Evolutionary conservation across 345 rosid genomes (phyloP).

Genomic region (Citrus hindsii): DNA sequence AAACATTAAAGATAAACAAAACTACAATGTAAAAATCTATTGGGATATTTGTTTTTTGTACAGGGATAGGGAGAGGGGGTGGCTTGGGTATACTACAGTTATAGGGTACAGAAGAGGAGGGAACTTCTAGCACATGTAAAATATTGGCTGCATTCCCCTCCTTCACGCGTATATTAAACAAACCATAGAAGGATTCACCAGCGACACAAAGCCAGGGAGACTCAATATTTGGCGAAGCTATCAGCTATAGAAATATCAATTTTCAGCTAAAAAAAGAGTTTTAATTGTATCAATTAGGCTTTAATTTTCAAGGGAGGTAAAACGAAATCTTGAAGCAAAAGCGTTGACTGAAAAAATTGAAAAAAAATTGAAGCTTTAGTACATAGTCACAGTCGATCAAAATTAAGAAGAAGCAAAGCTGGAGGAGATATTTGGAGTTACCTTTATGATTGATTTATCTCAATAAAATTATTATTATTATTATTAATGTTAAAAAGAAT

Average conservation of each 20-base stretch:
- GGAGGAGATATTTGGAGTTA: too few relatives aligned
- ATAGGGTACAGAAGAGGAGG: slow-evolving; percentile 32
- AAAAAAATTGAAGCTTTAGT: too few relatives aligned
- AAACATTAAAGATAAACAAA: slow-evolving; percentile 12
- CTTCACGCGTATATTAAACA: slow-evolving; percentile 27
- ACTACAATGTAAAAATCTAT: slow-evolving; percentile 21
- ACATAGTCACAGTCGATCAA: too few relatives aligned
- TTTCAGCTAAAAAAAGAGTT: neutral
- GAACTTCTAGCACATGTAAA: slow-evolving; percentile 41
- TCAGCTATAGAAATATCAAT: slow-evolving; percentile 15
- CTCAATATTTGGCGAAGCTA: slow-evolving; percentile 54
- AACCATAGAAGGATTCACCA: slow-evolving; percentile 37
- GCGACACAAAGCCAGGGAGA: slow-evolving; percentile 35
- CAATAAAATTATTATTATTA: too few relatives aligned
- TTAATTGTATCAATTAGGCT: neutral
- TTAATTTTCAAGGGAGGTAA: neutral
- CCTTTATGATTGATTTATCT: too few relatives aligned
- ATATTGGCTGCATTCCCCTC: slow-evolving; percentile 37
- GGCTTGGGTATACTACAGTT: slow-evolving; percentile 49
- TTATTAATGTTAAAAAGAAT: too few relatives aligned
- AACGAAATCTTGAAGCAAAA: neutral
- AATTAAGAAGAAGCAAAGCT: too few relatives aligned
- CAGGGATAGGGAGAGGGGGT: slow-evolving; percentile 50
- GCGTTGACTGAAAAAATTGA: too few relatives aligned
- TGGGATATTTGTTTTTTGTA: slow-evolving; percentile 19